Evolutionary conservation across 306 rosid species (phyloP), one percentile per base, ranked within the genome.

Genomic region (Gynostemma pentaphyllum): DNA sequence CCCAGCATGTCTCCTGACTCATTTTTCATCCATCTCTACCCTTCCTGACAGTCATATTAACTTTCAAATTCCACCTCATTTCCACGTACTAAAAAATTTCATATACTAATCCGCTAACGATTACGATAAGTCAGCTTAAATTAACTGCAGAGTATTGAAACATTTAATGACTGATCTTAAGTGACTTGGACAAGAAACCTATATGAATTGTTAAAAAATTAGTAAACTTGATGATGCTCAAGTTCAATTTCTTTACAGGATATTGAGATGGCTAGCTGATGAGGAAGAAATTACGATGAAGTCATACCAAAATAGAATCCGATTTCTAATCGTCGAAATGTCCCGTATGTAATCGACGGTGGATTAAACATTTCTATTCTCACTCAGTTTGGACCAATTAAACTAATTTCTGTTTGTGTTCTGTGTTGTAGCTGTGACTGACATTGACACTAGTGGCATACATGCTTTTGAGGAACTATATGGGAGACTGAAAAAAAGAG

Each of bases 281-380:
- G 96, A 92, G 75, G 98, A 92, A 79, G 88, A 80, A 54, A 66
- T 8, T 12, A 48, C 28, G 13, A 86, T 69, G 78, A 77, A 53
- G 74, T 82, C 74, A 14, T 71, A 74, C 80, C 76, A n/a, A 69
- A 81, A 84, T 68, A 74, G 55, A 67, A 81, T 88, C 78, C 94
- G 81, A 64, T 88, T 79, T 82, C 69, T 88, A 80, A 75, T 90
- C 62, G 87, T 88, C 55, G 98, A 92, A 73, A 92, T 92, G 96
- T 88, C 96, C 48, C 96, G 98, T 92, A 66, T 71, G 90, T 37
- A 52, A 12, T 5, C 27, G 5, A 29, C 39, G n/a, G 21, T 15
- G 36, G 34, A 50, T 29, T 22, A 50, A 50, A 30, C 24, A 28
- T 3, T 5, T 4, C 13, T n/a, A n/a, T n/a, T n/a, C n/a, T 9